These are phyloP conservation scores for Sesbania bispinosa DNA, from an alignment of 306 rosid genomes.

Conservation along the genomic window DNA sequence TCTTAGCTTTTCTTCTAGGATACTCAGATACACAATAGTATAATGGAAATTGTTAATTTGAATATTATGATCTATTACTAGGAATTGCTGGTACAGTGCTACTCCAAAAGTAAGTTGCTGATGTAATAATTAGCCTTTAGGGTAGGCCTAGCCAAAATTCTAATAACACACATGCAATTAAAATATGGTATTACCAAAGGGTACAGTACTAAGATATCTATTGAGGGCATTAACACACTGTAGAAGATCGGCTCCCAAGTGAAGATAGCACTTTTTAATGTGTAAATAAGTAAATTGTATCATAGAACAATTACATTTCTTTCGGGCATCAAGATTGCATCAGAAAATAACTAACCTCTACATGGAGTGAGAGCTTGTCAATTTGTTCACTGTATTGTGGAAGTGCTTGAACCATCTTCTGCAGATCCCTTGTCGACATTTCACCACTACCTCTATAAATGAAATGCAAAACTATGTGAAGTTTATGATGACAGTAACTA, in stretches of 20 bases:
- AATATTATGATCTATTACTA: not conserved
- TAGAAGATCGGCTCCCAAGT: constrained; percentile 15
- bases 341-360: constrained; percentile 69
- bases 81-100: too few relatives aligned
- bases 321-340: not conserved
- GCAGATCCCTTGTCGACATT: constrained; percentile 90
- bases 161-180: not conserved
- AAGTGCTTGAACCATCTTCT: constrained; percentile 99
- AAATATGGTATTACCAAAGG: not conserved
- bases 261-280: not conserved
- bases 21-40: not conserved
- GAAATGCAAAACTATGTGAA: constrained; percentile 23
- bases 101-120: not conserved
- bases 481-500: constrained; percentile 8
- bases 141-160: too few relatives aligned
- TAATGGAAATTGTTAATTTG: not conserved
- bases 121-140: not conserved
- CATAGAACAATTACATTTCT: not conserved
- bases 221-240: not conserved
- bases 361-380: constrained; percentile 97
- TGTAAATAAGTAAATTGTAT: too few relatives aligned
- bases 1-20: not conserved
- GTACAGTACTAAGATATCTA: not conserved
- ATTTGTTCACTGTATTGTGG: constrained; percentile 99
- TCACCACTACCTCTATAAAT: constrained; percentile 66